Percentiles rank a stretch among this genome's conserved stretches.
Evolutionary conservation across 331 rosid species (phyloP).

Genomic region (Acacia pycnantha): DNA sequence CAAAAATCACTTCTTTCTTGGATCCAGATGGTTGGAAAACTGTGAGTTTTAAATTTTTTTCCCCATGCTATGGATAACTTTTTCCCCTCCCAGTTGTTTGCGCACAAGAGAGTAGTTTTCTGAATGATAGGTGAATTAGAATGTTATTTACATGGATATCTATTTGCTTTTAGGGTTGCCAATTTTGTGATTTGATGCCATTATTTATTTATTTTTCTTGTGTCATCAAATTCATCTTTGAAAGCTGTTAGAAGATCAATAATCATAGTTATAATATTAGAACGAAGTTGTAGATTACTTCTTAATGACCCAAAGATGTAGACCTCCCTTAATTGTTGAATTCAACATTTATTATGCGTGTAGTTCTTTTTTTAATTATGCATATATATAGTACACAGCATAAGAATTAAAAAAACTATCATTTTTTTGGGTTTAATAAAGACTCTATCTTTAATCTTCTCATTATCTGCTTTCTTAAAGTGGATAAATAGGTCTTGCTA

Average conservation of each 20-base stretch:
- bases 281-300: neutral
- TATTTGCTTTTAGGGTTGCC: neutral
- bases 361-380: neutral
- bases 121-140: neutral
- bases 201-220: neutral
- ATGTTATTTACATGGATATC: neutral
- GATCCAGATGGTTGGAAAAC: slow-evolving; percentile 98
- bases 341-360: neutral
- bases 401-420: neutral
- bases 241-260: neutral
- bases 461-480: neutral
- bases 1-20: slow-evolving; percentile 69
- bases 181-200: neutral
- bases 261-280: neutral
- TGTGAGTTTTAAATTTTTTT: slow-evolving; percentile 43
- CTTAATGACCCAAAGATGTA: slow-evolving; percentile 4
- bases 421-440: neutral
- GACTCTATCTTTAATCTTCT: neutral
- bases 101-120: neutral
- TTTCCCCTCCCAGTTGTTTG: neutral
- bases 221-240: neutral
- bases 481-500: neutral
- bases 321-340: neutral
- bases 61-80: neutral
- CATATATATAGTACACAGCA: neutral